A percentile compares a stretch with the other conserved stretches of the same genome.
Conservation (phyloP, 495 filamentous ascomycete species). For the Antarctomyces pellizariae region DNA sequence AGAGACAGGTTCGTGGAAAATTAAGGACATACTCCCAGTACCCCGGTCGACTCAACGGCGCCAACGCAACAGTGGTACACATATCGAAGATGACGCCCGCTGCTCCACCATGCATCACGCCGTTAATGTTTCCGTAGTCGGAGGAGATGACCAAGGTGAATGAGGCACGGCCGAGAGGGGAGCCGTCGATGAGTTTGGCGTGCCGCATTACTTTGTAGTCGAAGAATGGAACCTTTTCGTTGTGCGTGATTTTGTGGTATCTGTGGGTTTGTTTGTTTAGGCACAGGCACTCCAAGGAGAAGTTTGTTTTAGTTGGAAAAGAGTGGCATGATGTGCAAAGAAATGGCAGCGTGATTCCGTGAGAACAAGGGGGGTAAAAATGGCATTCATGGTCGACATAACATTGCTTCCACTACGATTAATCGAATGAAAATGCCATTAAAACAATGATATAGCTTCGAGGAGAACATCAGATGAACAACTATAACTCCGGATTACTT, state of each 20-base stretch:
- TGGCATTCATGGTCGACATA: too few species aligned
- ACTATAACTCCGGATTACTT: conserved; percentile 2
- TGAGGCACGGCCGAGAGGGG: conserved; percentile 8
- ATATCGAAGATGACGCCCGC: conserved; percentile 23
- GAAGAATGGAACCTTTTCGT: conserved; percentile 10
- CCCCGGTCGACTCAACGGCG: conserved; percentile 16
- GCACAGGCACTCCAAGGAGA: neutral
- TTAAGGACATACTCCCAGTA: conserved; percentile 17
- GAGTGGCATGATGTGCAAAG: too few species aligned
- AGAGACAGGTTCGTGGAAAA: neutral
- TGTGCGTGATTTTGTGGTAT: conserved; percentile 8
- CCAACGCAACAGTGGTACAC: conserved; percentile 20
- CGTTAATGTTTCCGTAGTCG: conserved; percentile 10
- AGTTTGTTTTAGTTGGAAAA: too few species aligned
- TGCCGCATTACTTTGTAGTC: conserved; percentile 17
- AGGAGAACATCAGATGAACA: neutral
- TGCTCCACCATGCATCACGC: conserved; percentile 21
- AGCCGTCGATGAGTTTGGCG: conserved; percentile 15
- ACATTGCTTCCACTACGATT: too few species aligned
- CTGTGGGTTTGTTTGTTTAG: conserved; percentile 3
- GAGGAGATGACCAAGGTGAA: conserved; percentile 8
- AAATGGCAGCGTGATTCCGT: too few species aligned
- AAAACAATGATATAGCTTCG: neutral
- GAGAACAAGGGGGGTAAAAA: too few species aligned
- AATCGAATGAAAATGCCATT: too few species aligned